phyloP scores from a whole-genome alignment of 2,329 filamentous ascomycete species.

The Alternaria angustiovoidea region DNA sequence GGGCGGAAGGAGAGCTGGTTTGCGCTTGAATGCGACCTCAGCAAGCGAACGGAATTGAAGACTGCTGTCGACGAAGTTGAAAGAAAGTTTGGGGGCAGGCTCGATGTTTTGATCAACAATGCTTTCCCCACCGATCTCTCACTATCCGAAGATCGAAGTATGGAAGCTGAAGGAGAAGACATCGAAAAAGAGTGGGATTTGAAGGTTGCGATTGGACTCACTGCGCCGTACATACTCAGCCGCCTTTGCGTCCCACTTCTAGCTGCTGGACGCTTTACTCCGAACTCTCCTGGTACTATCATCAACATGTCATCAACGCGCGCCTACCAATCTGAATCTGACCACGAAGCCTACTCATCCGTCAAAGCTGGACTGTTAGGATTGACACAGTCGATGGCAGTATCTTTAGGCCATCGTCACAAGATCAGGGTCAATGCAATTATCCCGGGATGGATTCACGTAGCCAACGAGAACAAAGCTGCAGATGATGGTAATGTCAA shows the following conservation, averaged over 20 bases:
- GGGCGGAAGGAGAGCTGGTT: conserved; percentile 24
- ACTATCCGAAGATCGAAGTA: conserved; percentile 32
- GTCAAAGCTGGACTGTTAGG: conserved; percentile 62
- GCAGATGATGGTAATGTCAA: conserved; percentile 51
- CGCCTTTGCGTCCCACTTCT: conserved; percentile 45
- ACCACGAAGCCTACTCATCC: conserved; percentile 61
- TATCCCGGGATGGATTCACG: conserved; percentile 62
- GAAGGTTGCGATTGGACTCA: conserved; percentile 46
- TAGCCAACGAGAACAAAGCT: conserved; percentile 53
- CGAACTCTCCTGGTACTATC: conserved; percentile 41
- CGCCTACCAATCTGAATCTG: conserved; percentile 58
- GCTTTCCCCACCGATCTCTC: conserved; percentile 42
- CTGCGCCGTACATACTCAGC: conserved; percentile 44
- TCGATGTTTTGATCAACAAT: conserved; percentile 49
- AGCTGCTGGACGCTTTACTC: conserved; percentile 23
- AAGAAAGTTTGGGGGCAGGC: conserved; percentile 44
- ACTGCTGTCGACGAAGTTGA: conserved; percentile 48
- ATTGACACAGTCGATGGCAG: conserved; percentile 59
- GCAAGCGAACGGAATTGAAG: conserved; percentile 50
- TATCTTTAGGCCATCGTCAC: conserved; percentile 54
- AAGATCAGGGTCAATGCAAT: conserved; percentile 60
- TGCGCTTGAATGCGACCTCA: conserved; percentile 50
- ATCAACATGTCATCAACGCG: conserved; percentile 62
- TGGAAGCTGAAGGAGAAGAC: conserved; percentile 43
- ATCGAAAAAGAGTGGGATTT: conserved; percentile 47